phyloP scores from a whole-genome alignment of 202 grass and related monocot species.

The Thinopyrum obtusiflorum region DNA sequence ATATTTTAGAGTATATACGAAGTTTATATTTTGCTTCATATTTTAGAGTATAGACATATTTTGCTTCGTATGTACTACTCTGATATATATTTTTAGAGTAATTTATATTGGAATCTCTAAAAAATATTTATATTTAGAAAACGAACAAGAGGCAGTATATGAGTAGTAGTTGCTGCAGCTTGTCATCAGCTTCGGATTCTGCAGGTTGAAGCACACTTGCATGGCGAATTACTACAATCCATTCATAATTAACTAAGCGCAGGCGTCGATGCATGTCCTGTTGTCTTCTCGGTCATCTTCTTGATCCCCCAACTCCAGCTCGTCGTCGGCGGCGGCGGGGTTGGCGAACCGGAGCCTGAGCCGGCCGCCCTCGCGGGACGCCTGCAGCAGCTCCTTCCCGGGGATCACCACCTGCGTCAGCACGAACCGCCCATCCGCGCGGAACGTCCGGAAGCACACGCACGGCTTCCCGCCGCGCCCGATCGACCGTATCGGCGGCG shows the following conservation, averaged over 20 bases:
- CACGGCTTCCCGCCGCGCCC: constrained; percentile 62
- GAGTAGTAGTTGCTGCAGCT: background rate
- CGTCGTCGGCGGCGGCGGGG: background rate
- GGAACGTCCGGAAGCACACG: constrained; percentile 65
- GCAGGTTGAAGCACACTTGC: background rate
- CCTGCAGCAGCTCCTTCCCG: constrained; percentile 68
- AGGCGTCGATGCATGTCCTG: background rate
- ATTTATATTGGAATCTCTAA: too few species aligned
- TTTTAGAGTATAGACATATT: too few species aligned
- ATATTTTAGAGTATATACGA: too few species aligned
- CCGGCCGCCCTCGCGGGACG: constrained; percentile 64
- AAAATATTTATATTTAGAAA: too few species aligned
- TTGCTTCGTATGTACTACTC: too few species aligned
- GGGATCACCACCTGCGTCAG: constrained; percentile 79
- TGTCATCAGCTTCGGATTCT: background rate
- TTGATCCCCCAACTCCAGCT: constrained; percentile 1
- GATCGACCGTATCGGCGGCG: constrained; percentile 80
- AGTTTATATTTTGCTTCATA: too few species aligned
- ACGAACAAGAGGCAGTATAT: too few species aligned
- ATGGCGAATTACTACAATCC: background rate
- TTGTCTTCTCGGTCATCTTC: background rate
- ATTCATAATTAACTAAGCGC: background rate
- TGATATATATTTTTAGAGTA: too few species aligned
- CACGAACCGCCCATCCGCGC: constrained; percentile 68
- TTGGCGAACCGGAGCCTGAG: constrained; percentile 70